A percentile compares a stretch with the other conserved stretches of the same genome.
Evolutionary conservation across 2,329 filamentous ascomycete genomes (phyloP).

Genomic region (Parastagonospora nodorum): DNA sequence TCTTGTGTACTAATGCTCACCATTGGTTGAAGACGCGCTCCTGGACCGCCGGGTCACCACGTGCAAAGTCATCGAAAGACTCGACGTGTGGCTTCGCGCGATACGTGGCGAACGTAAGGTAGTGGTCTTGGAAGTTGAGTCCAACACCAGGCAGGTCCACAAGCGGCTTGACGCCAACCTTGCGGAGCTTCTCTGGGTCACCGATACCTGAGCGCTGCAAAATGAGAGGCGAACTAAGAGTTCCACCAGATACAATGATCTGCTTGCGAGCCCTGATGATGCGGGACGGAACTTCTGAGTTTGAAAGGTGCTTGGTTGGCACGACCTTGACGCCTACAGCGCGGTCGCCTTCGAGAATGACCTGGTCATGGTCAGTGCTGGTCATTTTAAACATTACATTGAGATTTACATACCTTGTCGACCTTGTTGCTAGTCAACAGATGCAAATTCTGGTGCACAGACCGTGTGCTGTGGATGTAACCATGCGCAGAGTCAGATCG

Average conservation of each 20-base stretch:
- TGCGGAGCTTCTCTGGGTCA: slow-evolving; percentile 72
- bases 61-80: slow-evolving; percentile 79
- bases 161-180: slow-evolving; percentile 69
- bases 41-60: slow-evolving; percentile 74
- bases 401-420: slow-evolving; percentile 58
- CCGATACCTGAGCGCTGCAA: slow-evolving; percentile 77
- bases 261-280: slow-evolving; percentile 73
- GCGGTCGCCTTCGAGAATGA: slow-evolving; percentile 73
- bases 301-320: slow-evolving; percentile 69
- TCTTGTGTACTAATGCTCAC: too few relatives aligned
- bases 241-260: slow-evolving; percentile 74
- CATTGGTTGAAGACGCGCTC: slow-evolving; percentile 77
- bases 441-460: slow-evolving; percentile 72
- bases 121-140: slow-evolving; percentile 78
- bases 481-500: slow-evolving; percentile 78
- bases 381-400: not conserved
- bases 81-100: slow-evolving; percentile 76
- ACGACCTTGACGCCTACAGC: slow-evolving; percentile 75
- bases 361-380: slow-evolving; percentile 15
- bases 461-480: slow-evolving; percentile 76
- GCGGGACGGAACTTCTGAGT: slow-evolving; percentile 57
- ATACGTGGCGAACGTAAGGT: slow-evolving; percentile 72
- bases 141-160: slow-evolving; percentile 75
- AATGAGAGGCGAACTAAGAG: slow-evolving; percentile 74
- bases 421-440: slow-evolving; percentile 77